phyloP scores from a whole-genome alignment of 176 grass and related monocot species.

The Aegilops longissima region DNA sequence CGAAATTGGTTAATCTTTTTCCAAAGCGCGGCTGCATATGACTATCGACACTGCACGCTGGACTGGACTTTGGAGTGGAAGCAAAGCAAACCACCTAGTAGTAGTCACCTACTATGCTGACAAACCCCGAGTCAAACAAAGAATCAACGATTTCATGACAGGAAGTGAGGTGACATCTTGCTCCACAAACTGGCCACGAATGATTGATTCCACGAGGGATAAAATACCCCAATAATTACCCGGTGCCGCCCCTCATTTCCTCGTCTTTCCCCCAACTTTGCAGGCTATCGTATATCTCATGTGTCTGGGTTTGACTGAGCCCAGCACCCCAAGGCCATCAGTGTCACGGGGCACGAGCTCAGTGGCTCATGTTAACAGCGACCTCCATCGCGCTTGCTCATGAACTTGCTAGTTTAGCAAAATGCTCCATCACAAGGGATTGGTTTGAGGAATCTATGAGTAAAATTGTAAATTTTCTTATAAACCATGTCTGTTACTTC shows the following conservation, averaged over 20 bases:
- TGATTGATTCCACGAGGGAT: no score
- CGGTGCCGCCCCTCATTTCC: neutral
- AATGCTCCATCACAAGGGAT: no score
- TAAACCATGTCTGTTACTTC: no score
- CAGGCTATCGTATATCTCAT: neutral
- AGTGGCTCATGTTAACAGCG: neutral
- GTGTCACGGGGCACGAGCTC: no score
- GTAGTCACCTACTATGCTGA: neutral
- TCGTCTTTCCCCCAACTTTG: conserved; percentile 17
- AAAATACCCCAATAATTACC: no score
- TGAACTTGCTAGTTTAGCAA: no score
- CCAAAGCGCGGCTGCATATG: neutral
- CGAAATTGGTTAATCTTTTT: neutral
- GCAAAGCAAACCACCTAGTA: conserved; percentile 12
- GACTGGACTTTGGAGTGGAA: neutral
- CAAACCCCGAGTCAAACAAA: neutral
- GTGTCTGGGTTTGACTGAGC: no score
- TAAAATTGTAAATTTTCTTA: no score
- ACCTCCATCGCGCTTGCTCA: neutral
- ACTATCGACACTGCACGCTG: neutral
- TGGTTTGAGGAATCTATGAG: no score
- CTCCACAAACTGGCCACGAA: neutral
- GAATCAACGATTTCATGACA: neutral
- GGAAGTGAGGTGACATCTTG: neutral
- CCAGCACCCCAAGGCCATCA: neutral